Base-by-base conservation (phyloP, 1,284 basidiomycete genomes). In the Erythrobasidium hasegawianum region DNA sequence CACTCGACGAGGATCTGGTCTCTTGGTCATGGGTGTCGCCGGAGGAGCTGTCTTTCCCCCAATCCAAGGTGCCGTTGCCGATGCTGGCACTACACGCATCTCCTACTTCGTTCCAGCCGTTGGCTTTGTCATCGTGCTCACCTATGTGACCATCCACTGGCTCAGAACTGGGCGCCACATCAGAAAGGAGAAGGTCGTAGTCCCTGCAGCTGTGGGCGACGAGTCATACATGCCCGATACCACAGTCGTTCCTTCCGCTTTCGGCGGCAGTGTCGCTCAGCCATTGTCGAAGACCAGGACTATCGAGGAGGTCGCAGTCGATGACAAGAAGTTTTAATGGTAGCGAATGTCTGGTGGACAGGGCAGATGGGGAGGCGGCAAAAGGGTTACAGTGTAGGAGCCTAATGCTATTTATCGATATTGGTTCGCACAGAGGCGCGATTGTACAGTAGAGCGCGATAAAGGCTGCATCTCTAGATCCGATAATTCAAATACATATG, bases 31-130 rank as follows among this genome's bases (percentile, higher is more conserved):
- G 81, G 86, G 85, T 69, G 85, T 88, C 45, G 84, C 84, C 65
- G 87, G 87, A 58, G 87, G 87, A 61, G 87, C 87, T 20, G 87
- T 86, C 82, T 87, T 84, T 77, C 87, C 88, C 0, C 81, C 85
- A 0, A 84, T 86, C 11, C 87, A 89, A 72, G 87, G 83, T 27
- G 81, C 82, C 9, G 78, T 89, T 58, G 86, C 86, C 11, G 86
- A 89, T 74, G 73, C 73, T 70, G 73, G 79, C 68, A 81, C 78
- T 71, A 82, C 82, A 59, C 76, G 80, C 53, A 78, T 78, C 61
- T 86, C 85, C 16, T 87, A 68, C 54, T 14, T 57, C 4, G 29
- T 52, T 1, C 26, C 59, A 16, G 45, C 45, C 22, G 45, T 24
- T 47, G 54, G 39, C 24, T 29, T 56, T 27, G 20, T 22, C 16